Percentiles rank a stretch among this genome's conserved stretches.
Conservation (phyloP, 192 early-diverging fungal species). For the Piromyces sp. region DNA sequence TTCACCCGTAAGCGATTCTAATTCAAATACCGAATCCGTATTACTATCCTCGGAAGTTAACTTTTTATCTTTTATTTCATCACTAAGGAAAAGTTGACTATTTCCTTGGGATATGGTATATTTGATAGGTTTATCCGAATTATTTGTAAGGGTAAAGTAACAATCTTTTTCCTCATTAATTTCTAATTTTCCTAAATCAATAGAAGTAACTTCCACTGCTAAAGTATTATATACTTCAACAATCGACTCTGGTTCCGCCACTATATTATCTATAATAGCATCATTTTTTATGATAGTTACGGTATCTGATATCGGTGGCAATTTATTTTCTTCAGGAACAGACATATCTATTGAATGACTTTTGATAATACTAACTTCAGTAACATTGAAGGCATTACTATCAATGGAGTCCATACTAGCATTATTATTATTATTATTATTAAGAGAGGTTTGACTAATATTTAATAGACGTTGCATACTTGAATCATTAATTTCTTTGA, state of each 20-base stretch:
- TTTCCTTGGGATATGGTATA: background rate
- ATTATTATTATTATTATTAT: background rate
- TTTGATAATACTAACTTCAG: too few relatives aligned
- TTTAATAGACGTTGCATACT: background rate
- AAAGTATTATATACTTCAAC: background rate
- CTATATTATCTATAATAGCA: too few relatives aligned
- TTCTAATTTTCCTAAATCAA: constrained; percentile 33
- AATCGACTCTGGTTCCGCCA: background rate
- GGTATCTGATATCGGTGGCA: background rate
- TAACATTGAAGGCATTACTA: too few relatives aligned
- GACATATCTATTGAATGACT: too few relatives aligned
- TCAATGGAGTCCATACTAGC: too few relatives aligned
- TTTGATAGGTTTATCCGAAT: background rate
- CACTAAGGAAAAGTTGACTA: background rate
- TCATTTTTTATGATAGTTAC: too few relatives aligned
- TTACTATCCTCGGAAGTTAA: background rate
- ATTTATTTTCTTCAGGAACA: background rate
- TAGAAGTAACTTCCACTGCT: constrained; percentile 16
- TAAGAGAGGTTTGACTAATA: background rate
- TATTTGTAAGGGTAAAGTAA: constrained; percentile 32
- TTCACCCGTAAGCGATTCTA: constrained; percentile 6
- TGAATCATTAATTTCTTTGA: background rate
- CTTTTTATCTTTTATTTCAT: background rate
- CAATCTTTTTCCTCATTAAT: constrained; percentile 22
- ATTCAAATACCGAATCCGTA: constrained; percentile 5